These are phyloP conservation scores for Didymellaceae sp. DNA, from an alignment of 2,329 filamentous ascomycete genomes.

Conservation along the genomic window DNA sequence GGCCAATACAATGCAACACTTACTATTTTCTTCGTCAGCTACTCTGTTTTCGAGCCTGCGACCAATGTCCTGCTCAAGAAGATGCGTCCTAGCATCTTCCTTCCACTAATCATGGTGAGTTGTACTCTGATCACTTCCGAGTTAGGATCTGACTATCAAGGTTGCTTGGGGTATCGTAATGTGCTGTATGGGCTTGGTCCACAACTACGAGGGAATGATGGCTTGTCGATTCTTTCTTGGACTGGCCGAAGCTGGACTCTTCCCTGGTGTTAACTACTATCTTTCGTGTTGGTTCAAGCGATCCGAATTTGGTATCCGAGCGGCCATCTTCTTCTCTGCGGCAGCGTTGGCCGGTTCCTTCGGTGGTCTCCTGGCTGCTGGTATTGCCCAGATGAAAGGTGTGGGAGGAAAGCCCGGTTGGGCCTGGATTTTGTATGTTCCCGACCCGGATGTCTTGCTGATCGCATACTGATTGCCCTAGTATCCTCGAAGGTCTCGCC, in stretches of 20 bases:
- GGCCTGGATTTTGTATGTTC: conserved; percentile 52
- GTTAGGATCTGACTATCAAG: not conserved
- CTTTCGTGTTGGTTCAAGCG: conserved; percentile 85
- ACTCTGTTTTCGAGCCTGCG: conserved; percentile 77
- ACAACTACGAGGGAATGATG: conserved; percentile 69
- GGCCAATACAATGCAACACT: conserved; percentile 75
- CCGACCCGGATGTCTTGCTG: not conserved
- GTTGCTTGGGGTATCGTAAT: conserved; percentile 68
- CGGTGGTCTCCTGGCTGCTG: conserved; percentile 74
- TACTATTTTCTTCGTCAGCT: conserved; percentile 87
- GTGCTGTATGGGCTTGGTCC: conserved; percentile 71
- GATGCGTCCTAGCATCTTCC: conserved; percentile 76
- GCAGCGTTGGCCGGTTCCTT: conserved; percentile 81
- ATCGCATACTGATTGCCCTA: conserved; percentile 1
- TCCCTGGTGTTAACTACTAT: conserved; percentile 73
- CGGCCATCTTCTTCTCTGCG: conserved; percentile 83
- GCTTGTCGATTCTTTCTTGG: conserved; percentile 71
- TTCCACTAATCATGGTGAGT: conserved; percentile 77
- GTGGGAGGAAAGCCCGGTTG: conserved; percentile 56
- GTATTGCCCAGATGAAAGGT: conserved; percentile 73
- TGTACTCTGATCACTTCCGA: not conserved
- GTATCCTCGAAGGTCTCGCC: conserved; percentile 70
- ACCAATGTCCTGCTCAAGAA: conserved; percentile 83
- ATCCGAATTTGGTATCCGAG: conserved; percentile 78
- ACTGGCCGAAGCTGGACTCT: conserved; percentile 73